Conservation (phyloP, 75 land plant species). For the Isoetes taiwanensis region DNA sequence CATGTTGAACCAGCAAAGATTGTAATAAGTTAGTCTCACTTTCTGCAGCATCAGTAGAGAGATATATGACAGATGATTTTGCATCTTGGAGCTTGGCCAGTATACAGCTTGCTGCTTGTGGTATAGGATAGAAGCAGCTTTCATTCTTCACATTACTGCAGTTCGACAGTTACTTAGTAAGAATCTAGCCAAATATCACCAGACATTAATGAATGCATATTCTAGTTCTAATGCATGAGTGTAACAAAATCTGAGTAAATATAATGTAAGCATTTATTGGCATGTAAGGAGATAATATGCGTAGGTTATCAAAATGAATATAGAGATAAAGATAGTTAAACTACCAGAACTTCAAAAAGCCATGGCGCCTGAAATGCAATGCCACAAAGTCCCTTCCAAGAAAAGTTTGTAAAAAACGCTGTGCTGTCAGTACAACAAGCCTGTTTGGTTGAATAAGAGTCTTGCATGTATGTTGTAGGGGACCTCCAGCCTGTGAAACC, state of each 20-base stretch:
- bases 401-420: constrained; percentile 81
- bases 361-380: constrained; percentile 83
- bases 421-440: constrained; percentile 63
- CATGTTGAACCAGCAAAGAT: constrained; percentile 36
- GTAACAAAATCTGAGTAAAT: too few species aligned
- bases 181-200: neutral
- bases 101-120: constrained; percentile 87
- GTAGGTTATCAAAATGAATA: neutral
- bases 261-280: too few species aligned
- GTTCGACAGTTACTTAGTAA: neutral
- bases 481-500: constrained; percentile 75
- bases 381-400: constrained; percentile 60
- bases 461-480: constrained; percentile 55
- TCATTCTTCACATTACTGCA: constrained; percentile 52
- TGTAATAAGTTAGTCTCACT: constrained; percentile 73
- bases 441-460: constrained; percentile 58
- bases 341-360: constrained; percentile 83
- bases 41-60: constrained; percentile 83
- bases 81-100: constrained; percentile 36
- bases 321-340: neutral
- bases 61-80: constrained; percentile 62
- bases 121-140: constrained; percentile 82
- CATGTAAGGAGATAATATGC: too few species aligned
- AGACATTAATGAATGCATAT: neutral
- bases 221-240: neutral